A percentile compares a stretch with the other conserved stretches of the same genome.
These are phyloP conservation scores for Quercus gilva DNA, from an alignment of 306 rosid species.

Conservation along the genomic window DNA sequence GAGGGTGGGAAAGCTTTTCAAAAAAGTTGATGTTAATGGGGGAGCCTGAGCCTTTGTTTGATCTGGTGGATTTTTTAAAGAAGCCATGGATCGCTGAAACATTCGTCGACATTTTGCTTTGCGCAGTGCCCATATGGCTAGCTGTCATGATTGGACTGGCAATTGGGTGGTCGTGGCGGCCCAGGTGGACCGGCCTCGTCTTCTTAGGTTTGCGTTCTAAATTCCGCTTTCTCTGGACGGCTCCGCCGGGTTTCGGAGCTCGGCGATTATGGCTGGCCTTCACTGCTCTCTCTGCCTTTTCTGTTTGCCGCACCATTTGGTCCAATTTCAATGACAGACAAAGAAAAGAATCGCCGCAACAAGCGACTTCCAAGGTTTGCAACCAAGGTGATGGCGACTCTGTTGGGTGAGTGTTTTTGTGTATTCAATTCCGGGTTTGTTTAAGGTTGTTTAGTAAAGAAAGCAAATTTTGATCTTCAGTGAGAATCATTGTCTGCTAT, in stretches of 20 bases:
- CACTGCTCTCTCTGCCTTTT: slow-evolving; percentile 90
- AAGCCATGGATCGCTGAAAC: slow-evolving; percentile 85
- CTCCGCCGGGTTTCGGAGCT: slow-evolving; percentile 96
- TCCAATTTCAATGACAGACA: slow-evolving; percentile 46
- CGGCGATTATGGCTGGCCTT: slow-evolving; percentile 92
- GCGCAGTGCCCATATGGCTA: slow-evolving; percentile 96
- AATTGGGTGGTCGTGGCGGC: slow-evolving; percentile 98
- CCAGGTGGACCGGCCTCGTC: slow-evolving; percentile 89
- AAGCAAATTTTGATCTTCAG: background rate
- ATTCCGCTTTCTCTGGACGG: slow-evolving; percentile 82
- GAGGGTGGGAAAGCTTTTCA: too few relatives aligned
- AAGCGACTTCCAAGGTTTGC: background rate
- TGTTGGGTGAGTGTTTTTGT: slow-evolving; percentile 27
- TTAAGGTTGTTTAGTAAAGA: background rate
- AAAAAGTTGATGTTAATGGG: slow-evolving; percentile 38
- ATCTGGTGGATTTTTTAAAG: slow-evolving; percentile 65
- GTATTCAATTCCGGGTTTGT: background rate
- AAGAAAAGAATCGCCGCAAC: slow-evolving; percentile 26
- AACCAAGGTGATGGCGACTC: slow-evolving; percentile 12
- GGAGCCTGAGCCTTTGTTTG: slow-evolving; percentile 66
- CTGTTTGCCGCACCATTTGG: slow-evolving; percentile 80
- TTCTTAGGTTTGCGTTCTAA: slow-evolving; percentile 92
- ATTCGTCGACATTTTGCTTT: slow-evolving; percentile 89
- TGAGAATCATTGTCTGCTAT: too few relatives aligned
- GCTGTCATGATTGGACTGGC: slow-evolving; percentile 91